Base-by-base conservation (phyloP, 495 filamentous ascomycete genomes). In the Arthonia radiata region DNA sequence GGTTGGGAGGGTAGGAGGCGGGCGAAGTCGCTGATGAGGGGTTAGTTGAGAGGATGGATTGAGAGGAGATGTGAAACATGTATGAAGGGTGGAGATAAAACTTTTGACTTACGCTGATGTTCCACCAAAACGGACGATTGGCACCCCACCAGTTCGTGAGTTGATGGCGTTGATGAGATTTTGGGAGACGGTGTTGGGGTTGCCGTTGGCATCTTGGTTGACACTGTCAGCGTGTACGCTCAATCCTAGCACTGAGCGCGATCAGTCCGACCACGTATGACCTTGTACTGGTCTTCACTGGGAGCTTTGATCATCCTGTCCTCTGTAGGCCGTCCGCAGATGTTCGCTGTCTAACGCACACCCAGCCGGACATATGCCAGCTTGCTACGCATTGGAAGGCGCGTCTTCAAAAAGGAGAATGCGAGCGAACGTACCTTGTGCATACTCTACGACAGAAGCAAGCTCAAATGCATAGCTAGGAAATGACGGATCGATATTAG, bases 81-180 rank as follows among this genome's bases (percentile, higher is more conserved):
- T 6, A 6, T 22, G 6, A 22, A 6, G 19, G 7, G 7, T 6
- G 11, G 7, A 12, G 26, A 44, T 5, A 23, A 26, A 17, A 28
- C 33, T 15, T 25, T 13, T 13, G 29, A 34, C n/a, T 24, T 5
- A 28, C 38, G 11, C n/a, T 17, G 4, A 30, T 10, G 42, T 43
- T 2, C 42, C 42, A 4, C 42, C 42, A 13, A 41, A 23, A 2
- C 42, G 37, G 17, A 46, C 38, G 11, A 41, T 36, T 1, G 31
- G 14, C 8, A 32, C 24, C 13, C 21, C 30, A 30, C 37, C 31
- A 23, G 38, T 32, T 6, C 42, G 40, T 1, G 16, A 15, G 14
- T 12, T 27, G 11, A 46, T 29, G 1, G 40, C 32, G 19, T 37
- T 31, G 18, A 46, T 21, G 1, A 41, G 15, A 17, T 45, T 45